These are phyloP conservation scores for Salicornia ramosissima DNA, from an alignment of 148 eudicot species.

Conservation along the genomic window DNA sequence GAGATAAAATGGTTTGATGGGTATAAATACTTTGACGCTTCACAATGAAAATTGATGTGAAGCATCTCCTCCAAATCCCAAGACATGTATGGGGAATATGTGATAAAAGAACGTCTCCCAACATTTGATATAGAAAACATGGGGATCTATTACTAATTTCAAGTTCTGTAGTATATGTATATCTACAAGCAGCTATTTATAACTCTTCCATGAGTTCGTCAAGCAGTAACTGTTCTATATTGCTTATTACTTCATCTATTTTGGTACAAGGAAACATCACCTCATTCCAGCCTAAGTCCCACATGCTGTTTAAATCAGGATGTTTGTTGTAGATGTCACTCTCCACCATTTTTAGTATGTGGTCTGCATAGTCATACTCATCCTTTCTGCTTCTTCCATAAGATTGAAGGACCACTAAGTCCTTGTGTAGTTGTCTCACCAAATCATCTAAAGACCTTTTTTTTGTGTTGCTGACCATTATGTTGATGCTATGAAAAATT, in stretches of 20 bases:
- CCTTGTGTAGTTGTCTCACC: slow-evolving; percentile 55
- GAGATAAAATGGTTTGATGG: too few species aligned
- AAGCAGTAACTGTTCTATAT: slow-evolving; percentile 52
- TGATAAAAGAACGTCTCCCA: too few species aligned
- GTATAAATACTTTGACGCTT: too few species aligned
- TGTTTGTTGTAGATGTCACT: slow-evolving; percentile 46
- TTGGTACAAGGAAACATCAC: too few species aligned
- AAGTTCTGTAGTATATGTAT: too few species aligned
- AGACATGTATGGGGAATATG: too few species aligned
- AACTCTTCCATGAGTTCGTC: slow-evolving; percentile 55
- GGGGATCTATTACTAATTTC: too few species aligned
- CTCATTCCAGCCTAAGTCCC: slow-evolving; percentile 82
- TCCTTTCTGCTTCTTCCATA: slow-evolving; percentile 29
- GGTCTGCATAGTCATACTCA: slow-evolving; percentile 42
- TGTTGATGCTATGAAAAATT: slow-evolving; percentile 32
- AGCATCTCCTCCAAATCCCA: too few species aligned
- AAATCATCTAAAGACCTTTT: slow-evolving; percentile 54
- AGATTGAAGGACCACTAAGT: slow-evolving; percentile 45
- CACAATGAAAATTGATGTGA: too few species aligned
- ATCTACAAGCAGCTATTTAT: slow-evolving; percentile 26
- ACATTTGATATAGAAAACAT: too few species aligned
- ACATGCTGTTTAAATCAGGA: slow-evolving; percentile 58
- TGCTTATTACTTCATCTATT: slow-evolving; percentile 55
- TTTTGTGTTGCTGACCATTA: slow-evolving; percentile 15
- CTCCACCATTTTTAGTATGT: slow-evolving; percentile 51